Conservation (phyloP, 2,329 filamentous ascomycete species). For the Cercospora canescens region DNA sequence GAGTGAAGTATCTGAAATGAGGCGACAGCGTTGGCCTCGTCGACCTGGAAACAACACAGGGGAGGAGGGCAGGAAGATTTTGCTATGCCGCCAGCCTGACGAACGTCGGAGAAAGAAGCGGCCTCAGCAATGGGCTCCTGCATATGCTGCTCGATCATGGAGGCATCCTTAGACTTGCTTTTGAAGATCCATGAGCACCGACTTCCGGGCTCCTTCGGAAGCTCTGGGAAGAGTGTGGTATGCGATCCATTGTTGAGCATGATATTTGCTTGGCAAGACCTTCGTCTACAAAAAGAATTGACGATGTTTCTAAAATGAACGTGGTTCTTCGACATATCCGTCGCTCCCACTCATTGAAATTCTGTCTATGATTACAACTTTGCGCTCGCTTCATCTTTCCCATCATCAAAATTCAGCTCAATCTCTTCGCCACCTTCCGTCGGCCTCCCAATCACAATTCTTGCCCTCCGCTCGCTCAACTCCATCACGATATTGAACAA, state of each 20-base stretch:
- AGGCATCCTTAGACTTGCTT: neutral
- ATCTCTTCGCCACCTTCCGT: constrained; percentile 30
- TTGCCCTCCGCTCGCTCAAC: constrained; percentile 31
- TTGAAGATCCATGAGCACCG: neutral
- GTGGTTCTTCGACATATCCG: neutral
- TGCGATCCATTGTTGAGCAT: neutral
- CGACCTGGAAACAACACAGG: too few species aligned
- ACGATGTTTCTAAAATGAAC: neutral
- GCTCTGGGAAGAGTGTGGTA: neutral
- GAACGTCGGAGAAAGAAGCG: neutral
- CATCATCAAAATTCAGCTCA: neutral
- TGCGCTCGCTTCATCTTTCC: neutral
- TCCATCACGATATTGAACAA: constrained; percentile 44
- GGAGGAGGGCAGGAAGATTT: constrained; percentile 38
- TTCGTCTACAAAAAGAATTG: neutral
- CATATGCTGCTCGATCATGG: neutral
- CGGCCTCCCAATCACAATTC: constrained; percentile 37
- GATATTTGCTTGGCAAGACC: neutral
- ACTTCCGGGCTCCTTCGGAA: neutral
- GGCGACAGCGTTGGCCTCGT: too few species aligned
- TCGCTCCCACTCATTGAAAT: neutral
- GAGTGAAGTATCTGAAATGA: too few species aligned
- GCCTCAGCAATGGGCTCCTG: neutral
- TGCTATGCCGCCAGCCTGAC: constrained; percentile 35
- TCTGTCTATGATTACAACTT: neutral